Percentiles rank a stretch among this genome's conserved stretches.
Evolutionary conservation across 1,284 basidiomycete genomes (phyloP).

Genomic region (Heterobasidion occidentale): DNA sequence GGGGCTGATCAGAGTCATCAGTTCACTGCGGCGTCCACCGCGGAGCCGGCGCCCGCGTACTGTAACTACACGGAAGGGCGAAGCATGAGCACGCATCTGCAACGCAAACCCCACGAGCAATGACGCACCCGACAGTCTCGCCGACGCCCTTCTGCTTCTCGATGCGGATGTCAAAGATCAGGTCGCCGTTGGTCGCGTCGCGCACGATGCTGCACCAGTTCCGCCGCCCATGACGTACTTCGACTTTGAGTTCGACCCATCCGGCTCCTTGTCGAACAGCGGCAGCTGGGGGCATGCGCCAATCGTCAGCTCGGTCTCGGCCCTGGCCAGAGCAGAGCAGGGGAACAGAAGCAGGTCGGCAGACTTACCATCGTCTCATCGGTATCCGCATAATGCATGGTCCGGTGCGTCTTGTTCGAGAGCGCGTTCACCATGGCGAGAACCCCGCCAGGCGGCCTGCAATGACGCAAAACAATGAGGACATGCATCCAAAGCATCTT

Average conservation of each 20-base stretch:
- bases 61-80: slow-evolving; percentile 30
- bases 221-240: slow-evolving; percentile 80
- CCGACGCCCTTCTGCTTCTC: slow-evolving; percentile 80
- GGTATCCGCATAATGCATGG: slow-evolving; percentile 64
- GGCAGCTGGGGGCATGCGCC: slow-evolving; percentile 44
- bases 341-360: not conserved
- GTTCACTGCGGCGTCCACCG: slow-evolving; percentile 3
- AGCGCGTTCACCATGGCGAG: slow-evolving; percentile 77
- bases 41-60: slow-evolving; percentile 12
- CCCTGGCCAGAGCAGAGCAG: not conserved
- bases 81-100: not conserved
- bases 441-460: slow-evolving; percentile 69
- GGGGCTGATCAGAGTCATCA: not conserved
- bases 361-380: slow-evolving; percentile 80
- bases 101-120: not conserved
- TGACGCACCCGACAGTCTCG: slow-evolving; percentile 59
- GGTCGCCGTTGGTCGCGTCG: slow-evolving; percentile 50
- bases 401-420: slow-evolving; percentile 79
- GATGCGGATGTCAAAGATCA: slow-evolving; percentile 84
- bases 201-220: slow-evolving; percentile 86
- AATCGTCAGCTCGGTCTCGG: not conserved
- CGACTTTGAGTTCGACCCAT: slow-evolving; percentile 60
- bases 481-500: not conserved
- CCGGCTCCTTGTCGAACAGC: slow-evolving; percentile 72
- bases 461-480: slow-evolving; percentile 7